phyloP scores from a whole-genome alignment of 2,329 filamentous ascomycete genomes.

The Fusarium mangiferae region DNA sequence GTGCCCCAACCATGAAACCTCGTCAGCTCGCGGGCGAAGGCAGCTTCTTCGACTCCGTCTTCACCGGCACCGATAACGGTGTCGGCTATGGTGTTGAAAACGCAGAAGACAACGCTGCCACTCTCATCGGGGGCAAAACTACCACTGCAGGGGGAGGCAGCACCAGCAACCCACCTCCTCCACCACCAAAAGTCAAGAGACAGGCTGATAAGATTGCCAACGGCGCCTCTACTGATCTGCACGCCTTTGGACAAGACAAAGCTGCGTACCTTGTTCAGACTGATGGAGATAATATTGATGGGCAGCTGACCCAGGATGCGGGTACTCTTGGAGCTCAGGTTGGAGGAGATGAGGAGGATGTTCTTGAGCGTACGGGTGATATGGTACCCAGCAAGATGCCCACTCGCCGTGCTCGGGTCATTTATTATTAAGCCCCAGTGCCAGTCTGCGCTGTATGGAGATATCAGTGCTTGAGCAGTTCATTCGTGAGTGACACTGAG shows the following conservation, averaged over 20 bases:
- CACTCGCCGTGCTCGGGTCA: background rate
- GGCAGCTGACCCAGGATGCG: background rate
- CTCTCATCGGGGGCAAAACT: background rate
- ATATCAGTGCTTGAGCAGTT: too few species aligned
- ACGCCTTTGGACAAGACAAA: background rate
- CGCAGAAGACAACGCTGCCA: background rate
- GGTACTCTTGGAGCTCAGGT: background rate
- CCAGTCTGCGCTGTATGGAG: background rate
- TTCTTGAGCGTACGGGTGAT: background rate
- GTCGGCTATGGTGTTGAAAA: background rate
- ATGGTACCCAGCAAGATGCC: background rate
- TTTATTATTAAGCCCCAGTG: too few species aligned
- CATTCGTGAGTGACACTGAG: too few species aligned
- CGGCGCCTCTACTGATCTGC: background rate
- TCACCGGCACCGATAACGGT: background rate
- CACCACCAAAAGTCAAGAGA: background rate
- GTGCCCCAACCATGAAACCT: background rate
- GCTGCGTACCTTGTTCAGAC: background rate
- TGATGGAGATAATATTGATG: background rate
- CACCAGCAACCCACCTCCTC: background rate
- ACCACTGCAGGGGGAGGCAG: background rate
- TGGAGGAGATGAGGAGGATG: background rate
- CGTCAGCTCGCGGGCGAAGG: conserved; percentile 7
- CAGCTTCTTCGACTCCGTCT: background rate
- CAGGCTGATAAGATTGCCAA: conserved; percentile 1